Evolutionary conservation across 306 rosid species (phyloP).

Genomic region (apple (Malus domestica)): DNA sequence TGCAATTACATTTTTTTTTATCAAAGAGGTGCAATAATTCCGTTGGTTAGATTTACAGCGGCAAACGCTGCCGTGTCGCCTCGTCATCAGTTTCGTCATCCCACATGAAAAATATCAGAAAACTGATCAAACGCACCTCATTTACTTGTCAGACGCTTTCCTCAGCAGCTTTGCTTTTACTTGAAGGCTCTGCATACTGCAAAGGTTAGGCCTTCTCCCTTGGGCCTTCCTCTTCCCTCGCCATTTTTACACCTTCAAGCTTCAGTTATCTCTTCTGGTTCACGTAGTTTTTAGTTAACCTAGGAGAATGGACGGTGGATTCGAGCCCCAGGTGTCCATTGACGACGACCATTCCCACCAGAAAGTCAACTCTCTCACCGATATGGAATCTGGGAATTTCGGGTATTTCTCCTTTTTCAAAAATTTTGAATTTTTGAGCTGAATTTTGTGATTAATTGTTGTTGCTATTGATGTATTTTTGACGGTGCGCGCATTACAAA

Average conservation of each 20-base stretch:
- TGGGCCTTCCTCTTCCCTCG: background rate
- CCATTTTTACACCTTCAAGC: background rate
- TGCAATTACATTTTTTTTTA: too few relatives aligned
- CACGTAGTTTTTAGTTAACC: background rate
- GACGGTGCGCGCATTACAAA: slow-evolving; percentile 39
- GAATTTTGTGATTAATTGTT: background rate
- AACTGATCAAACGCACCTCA: too few relatives aligned
- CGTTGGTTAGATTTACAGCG: background rate
- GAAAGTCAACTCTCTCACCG: background rate
- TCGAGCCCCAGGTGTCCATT: slow-evolving; percentile 10
- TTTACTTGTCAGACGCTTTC: too few relatives aligned
- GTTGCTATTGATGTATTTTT: background rate
- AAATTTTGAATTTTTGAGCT: background rate
- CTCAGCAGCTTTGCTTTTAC: background rate
- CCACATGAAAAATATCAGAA: background rate
- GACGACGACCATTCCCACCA: background rate
- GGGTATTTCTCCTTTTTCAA: slow-evolving; percentile 16
- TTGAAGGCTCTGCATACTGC: background rate
- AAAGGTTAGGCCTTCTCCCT: background rate
- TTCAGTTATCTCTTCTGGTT: background rate
- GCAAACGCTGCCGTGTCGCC: slow-evolving; percentile 15
- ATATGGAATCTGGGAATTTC: slow-evolving; percentile 20
- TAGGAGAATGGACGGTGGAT: slow-evolving; percentile 21
- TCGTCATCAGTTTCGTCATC: background rate
- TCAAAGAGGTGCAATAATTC: background rate